These are phyloP conservation scores for Trametes pubescens DNA, from an alignment of 1,284 basidiomycete species.

Conservation along the genomic window DNA sequence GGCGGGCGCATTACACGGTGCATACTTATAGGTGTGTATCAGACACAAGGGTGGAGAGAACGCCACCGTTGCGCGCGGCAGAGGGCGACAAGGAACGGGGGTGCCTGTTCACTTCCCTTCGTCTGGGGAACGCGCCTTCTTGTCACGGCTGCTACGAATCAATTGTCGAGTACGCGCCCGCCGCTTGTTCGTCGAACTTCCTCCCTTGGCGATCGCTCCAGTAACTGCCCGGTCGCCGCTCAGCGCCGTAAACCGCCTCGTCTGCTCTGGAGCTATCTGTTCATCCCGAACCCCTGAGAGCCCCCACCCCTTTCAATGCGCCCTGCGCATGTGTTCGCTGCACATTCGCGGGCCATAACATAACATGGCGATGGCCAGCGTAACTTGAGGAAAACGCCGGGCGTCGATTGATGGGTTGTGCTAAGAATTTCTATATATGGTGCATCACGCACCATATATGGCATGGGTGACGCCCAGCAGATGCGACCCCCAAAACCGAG, in stretches of 20 bases:
- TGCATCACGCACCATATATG: no score
- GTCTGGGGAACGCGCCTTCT: background rate
- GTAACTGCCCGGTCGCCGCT: slow-evolving; percentile 2
- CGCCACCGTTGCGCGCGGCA: slow-evolving; percentile 19
- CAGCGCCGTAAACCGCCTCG: background rate
- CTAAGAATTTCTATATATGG: no score
- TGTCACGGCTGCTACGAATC: background rate
- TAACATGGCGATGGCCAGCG: background rate
- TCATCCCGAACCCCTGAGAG: no score
- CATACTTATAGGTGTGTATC: no score
- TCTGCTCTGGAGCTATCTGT: background rate
- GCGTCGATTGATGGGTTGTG: no score
- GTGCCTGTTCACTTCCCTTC: background rate
- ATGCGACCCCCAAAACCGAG: no score
- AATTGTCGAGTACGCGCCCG: slow-evolving; percentile 1
- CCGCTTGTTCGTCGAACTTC: slow-evolving; percentile 14
- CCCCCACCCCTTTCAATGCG: background rate
- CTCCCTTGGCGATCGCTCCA: slow-evolving; percentile 15
- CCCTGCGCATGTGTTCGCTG: background rate
- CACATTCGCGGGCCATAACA: background rate
- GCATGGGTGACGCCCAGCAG: background rate
- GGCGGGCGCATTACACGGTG: no score
- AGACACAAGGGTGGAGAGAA: background rate
- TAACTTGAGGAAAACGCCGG: no score
- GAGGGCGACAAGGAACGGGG: slow-evolving; percentile 23